Evolutionary conservation across 805 yeast genomes (phyloP).

Genomic region (Wickerhamiella spandovensis): DNA sequence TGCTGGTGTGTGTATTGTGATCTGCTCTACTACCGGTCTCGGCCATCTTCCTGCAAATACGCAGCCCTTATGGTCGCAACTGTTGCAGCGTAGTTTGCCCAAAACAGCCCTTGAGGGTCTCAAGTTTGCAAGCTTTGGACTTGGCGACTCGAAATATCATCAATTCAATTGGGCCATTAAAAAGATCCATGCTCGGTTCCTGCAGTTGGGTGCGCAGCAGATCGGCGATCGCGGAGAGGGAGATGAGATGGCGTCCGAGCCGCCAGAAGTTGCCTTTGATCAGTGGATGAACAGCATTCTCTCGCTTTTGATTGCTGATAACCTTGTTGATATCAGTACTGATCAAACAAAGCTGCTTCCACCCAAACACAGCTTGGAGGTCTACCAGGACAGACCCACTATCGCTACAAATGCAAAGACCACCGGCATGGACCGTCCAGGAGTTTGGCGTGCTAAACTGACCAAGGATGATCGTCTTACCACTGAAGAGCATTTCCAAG

Average conservation of each 20-base stretch:
- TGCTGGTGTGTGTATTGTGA: slow-evolving; percentile 35
- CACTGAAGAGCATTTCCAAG: slow-evolving; percentile 67
- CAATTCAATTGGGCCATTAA: slow-evolving; percentile 78
- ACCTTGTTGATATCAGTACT: slow-evolving; percentile 22
- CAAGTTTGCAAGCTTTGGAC: slow-evolving; percentile 62
- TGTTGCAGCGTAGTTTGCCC: slow-evolving; percentile 57
- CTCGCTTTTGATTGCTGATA: slow-evolving; percentile 20
- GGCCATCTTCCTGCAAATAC: slow-evolving; percentile 83
- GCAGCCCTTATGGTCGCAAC: slow-evolving; percentile 56
- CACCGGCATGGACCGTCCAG: background rate
- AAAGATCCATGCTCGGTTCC: slow-evolving; percentile 63
- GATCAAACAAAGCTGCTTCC: slow-evolving; percentile 26
- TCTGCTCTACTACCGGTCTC: slow-evolving; percentile 90
- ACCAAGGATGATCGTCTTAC: slow-evolving; percentile 49
- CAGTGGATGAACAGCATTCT: slow-evolving; percentile 55
- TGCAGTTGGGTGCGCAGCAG: slow-evolving; percentile 72
- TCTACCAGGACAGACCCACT: background rate
- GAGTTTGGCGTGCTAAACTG: slow-evolving; percentile 32
- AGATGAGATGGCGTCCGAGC: slow-evolving; percentile 68
- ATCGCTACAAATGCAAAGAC: background rate
- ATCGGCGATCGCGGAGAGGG: slow-evolving; percentile 69
- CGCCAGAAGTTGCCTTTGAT: slow-evolving; percentile 56
- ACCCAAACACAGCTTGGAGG: slow-evolving; percentile 22
- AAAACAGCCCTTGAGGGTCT: slow-evolving; percentile 46
- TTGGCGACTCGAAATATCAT: slow-evolving; percentile 90